Percentiles rank a stretch among this genome's conserved stretches.
Evolutionary conservation across 495 filamentous ascomycete species (phyloP).

Genomic region (Annulohypoxylon bovei): DNA sequence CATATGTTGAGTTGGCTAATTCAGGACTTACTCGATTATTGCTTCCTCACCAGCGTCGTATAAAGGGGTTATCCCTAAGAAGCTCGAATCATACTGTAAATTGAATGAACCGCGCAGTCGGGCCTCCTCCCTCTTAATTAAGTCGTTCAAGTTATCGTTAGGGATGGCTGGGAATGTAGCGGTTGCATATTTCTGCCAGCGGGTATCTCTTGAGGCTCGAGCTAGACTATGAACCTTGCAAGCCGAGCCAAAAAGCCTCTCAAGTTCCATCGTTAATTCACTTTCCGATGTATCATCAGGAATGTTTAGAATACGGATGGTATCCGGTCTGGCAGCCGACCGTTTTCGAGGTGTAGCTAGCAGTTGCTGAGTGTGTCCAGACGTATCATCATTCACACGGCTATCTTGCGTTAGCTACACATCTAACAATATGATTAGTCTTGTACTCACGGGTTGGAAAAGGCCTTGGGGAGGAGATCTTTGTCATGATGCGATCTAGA

Average conservation of each 20-base stretch:
- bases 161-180: background rate
- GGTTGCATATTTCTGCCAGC: background rate
- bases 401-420: background rate
- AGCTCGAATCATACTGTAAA: background rate
- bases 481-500: background rate
- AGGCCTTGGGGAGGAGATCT: background rate
- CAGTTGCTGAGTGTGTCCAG: background rate
- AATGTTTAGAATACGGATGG: background rate
- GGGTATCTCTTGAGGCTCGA: background rate
- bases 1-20: background rate
- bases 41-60: constrained; percentile 3
- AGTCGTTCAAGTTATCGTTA: background rate
- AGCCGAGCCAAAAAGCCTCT: background rate
- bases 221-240: constrained; percentile 7
- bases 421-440: too few species aligned
- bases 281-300: background rate
- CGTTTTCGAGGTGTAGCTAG: background rate
- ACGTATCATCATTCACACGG: background rate
- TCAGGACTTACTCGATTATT: background rate
- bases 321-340: background rate
- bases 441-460: background rate
- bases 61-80: background rate
- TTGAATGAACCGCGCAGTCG: background rate
- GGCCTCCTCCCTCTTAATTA: background rate
- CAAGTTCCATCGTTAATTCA: background rate